Evolutionary conservation across 495 filamentous ascomycete genomes (phyloP), one percentile per base, ranked within the genome.

Genomic region (Hyaloscypha bicolor): DNA sequence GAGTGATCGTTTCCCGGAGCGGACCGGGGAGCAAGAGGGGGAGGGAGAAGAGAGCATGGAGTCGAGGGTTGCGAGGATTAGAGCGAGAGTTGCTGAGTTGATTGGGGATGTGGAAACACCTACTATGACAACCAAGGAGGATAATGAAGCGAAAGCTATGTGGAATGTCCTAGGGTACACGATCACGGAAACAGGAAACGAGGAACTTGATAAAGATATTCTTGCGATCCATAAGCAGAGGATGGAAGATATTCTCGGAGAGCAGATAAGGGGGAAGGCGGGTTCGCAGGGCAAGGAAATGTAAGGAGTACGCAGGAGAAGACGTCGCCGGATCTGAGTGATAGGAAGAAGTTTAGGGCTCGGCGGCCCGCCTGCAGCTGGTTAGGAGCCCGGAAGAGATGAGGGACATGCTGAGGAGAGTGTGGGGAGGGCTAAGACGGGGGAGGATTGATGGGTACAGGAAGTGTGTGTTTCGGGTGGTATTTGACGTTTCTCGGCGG

Each of bases 391-490:
- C 35, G 4, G 22, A 48, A 22, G 59, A 62, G 39, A 62, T 62
- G 59, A 29, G 59, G 33, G 59, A 51, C 48, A 62, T 42, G 59
- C 59, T 22, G 59, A 62, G 37, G 59, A 62, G 22, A 51, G 35
- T 30, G 37, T 62, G 8, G 59, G 35, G 29, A 6, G 56, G 31
- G 56, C 35, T 6, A 59, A 37, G 19, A 59, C 30, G 32, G 11
- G 32, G 32, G 56, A 59, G 6, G 6, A 12, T 5, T 56, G 22
- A 16, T n/a, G 25, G 25, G 8, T 55, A 21, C 16, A 29, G 51
- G 8, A 6, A 29, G 5, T 29, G 1, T 29, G 30, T 56, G 25
- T 56, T 32, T 56, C 9, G 4, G 53, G 25, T 29, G 25, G 53
- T 22, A 56, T 30, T n/a, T 29, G 22, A 14, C 16, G 42, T 48